Evolutionary conservation across 2,329 filamentous ascomycete species (phyloP).

Genomic region (Simplicillium aogashimaense): DNA sequence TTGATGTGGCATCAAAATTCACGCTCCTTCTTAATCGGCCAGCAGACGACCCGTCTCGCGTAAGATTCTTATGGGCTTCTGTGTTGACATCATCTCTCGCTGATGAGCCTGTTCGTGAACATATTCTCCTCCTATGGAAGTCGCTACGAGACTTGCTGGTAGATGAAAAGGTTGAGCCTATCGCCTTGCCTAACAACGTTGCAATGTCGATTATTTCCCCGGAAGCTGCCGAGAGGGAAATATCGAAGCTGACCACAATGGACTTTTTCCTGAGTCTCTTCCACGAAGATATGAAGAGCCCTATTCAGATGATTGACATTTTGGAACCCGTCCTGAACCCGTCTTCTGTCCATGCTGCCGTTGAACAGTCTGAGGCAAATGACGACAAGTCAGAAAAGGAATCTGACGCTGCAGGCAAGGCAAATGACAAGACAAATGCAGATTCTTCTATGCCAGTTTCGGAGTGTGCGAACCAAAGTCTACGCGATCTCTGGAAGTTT

Average conservation of each 20-base stretch:
- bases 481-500: conserved; percentile 78
- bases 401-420: conserved; percentile 1
- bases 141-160: conserved; percentile 43
- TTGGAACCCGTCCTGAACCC: conserved; percentile 87
- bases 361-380: not conserved
- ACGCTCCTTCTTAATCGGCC: conserved; percentile 24
- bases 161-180: conserved; percentile 28
- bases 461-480: conserved; percentile 43
- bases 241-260: conserved; percentile 87
- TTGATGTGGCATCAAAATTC: conserved; percentile 36
- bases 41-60: conserved; percentile 27
- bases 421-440: conserved; percentile 9
- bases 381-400: conserved; percentile 6
- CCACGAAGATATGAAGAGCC: conserved; percentile 69
- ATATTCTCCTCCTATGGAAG: conserved; percentile 48
- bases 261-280: conserved; percentile 93
- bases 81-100: conserved; percentile 42
- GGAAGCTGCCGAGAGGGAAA: conserved; percentile 77
- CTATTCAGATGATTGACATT: conserved; percentile 78
- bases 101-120: conserved; percentile 43
- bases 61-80: conserved; percentile 49
- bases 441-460: conserved; percentile 28
- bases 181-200: conserved; percentile 71
- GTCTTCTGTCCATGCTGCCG: conserved; percentile 35
- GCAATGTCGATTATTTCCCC: conserved; percentile 81